Evolutionary conservation across 345 rosid genomes (phyloP).

Genomic region (Psidium friedrichsthalianum): DNA sequence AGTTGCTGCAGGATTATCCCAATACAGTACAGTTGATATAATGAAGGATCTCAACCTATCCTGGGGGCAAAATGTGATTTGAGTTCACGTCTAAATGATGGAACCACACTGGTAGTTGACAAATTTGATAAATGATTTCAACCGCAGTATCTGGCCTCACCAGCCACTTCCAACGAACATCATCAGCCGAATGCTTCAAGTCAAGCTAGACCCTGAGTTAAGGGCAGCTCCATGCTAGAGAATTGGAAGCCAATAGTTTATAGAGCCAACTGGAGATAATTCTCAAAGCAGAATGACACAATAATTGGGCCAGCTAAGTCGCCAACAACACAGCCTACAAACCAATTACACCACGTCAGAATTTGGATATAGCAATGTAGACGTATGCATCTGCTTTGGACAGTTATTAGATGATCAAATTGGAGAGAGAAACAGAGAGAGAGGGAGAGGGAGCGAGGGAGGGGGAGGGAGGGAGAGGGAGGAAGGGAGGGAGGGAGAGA

Average conservation of each 20-base stretch:
- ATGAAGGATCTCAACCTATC: not conserved
- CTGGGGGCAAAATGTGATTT: not conserved
- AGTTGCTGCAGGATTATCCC: not conserved
- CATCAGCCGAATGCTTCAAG: not conserved
- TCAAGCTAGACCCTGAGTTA: not conserved
- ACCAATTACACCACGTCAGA: not conserved
- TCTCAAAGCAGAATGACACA: slow-evolving; percentile 58
- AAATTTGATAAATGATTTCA: not conserved
- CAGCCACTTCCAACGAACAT: not conserved
- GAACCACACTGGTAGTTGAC: not conserved
- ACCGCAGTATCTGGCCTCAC: not conserved
- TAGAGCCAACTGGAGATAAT: slow-evolving; percentile 10
- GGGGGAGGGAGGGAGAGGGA: not conserved
- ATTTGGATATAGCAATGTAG: not conserved
- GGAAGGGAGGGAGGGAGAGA: too few relatives aligned
- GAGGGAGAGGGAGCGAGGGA: not conserved
- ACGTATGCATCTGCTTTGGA: not conserved
- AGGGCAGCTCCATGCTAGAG: not conserved
- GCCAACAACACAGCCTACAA: slow-evolving; percentile 72
- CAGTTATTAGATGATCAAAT: not conserved
- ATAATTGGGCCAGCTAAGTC: slow-evolving; percentile 77
- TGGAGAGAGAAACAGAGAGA: too few relatives aligned
- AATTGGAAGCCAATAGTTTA: not conserved
- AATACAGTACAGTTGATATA: not conserved
- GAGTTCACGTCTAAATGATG: not conserved